Evolutionary conservation across 225 moss, liverwort and hornwort species (phyloP), one percentile per base, ranked within the genome.

Genomic region (Thuidium tamariscinum): DNA sequence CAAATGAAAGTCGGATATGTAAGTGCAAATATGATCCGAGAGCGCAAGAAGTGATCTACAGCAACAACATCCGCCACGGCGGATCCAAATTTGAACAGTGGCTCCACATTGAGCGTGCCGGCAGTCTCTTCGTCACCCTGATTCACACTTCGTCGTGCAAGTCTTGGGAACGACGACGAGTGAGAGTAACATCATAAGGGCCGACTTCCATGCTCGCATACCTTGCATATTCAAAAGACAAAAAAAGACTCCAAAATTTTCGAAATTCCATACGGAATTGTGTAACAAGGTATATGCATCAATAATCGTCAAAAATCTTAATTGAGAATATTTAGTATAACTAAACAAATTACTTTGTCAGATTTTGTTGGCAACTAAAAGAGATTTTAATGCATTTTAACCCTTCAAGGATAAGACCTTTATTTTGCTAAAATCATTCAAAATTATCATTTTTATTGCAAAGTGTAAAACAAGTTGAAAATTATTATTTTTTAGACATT

Each of bases 351-450:
- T 71, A 29, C 29, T 69, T 42, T 16, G 16, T 27, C 0, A 22
- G 0, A 68, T 25, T 3, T 42, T 26, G 0, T 70, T 42, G 9
- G 4, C 2, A 42, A 29, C 0, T 15, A 0, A 9, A 69, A 14
- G 41, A 69, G 6, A 44, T 17, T 46, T 0, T 0, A 16, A 16
- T 71, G 10, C 3, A 71, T 44, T 71, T 44, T 27, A n/a, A n/a
- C n/a, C n/a, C n/a, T n/a, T n/a, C n/a, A n/a, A n/a, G n/a, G n/a
- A n/a, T n/a, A n/a, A n/a, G n/a, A n/a, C n/a, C n/a, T n/a, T n/a
- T n/a, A n/a, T n/a, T n/a, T n/a, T n/a, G n/a, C n/a, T n/a, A n/a
- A n/a, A n/a, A n/a, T n/a, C n/a, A n/a, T n/a, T n/a, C n/a, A n/a
- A n/a, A n/a, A n/a, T n/a, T n/a, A n/a, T n/a, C n/a, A n/a, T n/a